Evolutionary conservation across 1,284 basidiomycete genomes (phyloP).

Genomic region (Paramarasmius palmivorus): DNA sequence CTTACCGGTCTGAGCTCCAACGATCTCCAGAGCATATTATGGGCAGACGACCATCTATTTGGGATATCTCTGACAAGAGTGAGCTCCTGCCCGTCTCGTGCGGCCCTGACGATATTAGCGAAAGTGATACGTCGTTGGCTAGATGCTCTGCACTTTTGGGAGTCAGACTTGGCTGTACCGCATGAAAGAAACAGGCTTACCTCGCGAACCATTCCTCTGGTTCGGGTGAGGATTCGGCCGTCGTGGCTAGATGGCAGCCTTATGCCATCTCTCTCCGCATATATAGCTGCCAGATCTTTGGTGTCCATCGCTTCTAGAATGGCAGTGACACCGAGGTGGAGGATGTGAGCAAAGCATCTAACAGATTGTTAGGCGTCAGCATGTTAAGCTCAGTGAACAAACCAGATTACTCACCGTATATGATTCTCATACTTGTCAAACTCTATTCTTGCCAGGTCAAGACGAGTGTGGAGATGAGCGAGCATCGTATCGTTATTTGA

Average conservation of each 20-base stretch:
- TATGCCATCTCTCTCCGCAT: not conserved
- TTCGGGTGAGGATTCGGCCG: too few species aligned
- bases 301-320: not conserved
- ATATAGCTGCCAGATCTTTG: not conserved
- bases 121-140: not conserved
- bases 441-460: not conserved
- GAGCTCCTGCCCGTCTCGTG: not conserved
- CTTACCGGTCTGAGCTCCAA: not conserved
- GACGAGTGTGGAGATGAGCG: not conserved
- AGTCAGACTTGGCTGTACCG: too few species aligned
- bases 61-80: not conserved
- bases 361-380: not conserved
- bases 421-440: not conserved
- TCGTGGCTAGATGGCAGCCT: not conserved
- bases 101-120: not conserved
- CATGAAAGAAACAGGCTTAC: too few species aligned
- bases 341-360: slow-evolving; percentile 7
- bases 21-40: not conserved
- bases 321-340: not conserved
- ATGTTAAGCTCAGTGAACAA: not conserved
- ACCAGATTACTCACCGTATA: not conserved
- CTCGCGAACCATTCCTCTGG: too few species aligned
- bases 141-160: not conserved
- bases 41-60: slow-evolving; percentile 2
- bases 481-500: slow-evolving; percentile 8